Evolutionary conservation across 345 rosid genomes (phyloP).

Genomic region (Citrus glauca): DNA sequence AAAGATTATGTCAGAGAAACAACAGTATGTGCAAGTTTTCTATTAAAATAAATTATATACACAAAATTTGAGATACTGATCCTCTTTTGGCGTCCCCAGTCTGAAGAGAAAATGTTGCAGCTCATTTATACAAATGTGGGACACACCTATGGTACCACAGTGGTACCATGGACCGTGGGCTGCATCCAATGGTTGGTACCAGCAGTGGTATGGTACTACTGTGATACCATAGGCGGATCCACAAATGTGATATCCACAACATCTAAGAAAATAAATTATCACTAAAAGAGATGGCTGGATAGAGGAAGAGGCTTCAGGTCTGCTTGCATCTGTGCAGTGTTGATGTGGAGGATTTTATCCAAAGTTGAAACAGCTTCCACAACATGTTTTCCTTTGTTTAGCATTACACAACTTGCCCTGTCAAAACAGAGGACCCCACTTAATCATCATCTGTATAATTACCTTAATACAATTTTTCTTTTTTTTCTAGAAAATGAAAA

Average conservation of each 20-base stretch:
- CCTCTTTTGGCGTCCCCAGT: background rate
- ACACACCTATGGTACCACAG: no score
- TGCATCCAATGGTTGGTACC: no score
- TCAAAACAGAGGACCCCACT: background rate
- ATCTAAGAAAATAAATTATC: background rate
- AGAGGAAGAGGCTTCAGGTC: constrained; percentile 28
- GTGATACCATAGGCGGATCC: no score
- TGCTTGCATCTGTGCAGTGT: constrained; percentile 25
- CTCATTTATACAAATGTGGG: background rate
- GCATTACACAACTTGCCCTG: constrained; percentile 62
- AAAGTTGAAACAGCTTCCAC: constrained; percentile 53
- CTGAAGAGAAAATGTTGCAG: background rate
- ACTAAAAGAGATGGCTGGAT: constrained; percentile 21
- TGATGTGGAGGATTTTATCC: constrained; percentile 40
- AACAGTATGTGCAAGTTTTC: background rate
- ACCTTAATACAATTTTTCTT: background rate
- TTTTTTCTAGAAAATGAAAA: no score
- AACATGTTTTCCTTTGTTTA: constrained; percentile 63
- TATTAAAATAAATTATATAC: background rate
- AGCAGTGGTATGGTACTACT: no score
- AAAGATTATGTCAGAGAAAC: background rate
- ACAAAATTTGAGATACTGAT: background rate
- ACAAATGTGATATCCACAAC: background rate
- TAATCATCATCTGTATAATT: background rate
- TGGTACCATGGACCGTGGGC: no score